Evolutionary conservation across 2,329 filamentous ascomycete genomes (phyloP), one percentile per base, ranked within the genome.

Genomic region (Scopulariopsis brevicaulis): DNA sequence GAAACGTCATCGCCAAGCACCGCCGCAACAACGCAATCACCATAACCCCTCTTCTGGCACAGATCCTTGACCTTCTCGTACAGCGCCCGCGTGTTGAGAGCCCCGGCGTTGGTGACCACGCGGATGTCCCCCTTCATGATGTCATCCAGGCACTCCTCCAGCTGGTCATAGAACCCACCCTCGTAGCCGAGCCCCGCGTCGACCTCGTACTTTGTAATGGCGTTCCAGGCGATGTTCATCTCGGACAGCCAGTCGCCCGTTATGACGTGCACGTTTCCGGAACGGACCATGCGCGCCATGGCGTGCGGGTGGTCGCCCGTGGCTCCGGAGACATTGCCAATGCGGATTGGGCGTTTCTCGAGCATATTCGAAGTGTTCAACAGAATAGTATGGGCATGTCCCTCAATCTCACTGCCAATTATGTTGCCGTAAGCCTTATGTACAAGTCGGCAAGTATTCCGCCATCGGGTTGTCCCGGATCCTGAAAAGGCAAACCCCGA

Each of bases 161-260:
- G 81, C 2, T 80, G 77, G 5, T 68, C 64, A 56, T 70, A 65
- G 62, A 70, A 78, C 59, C 63, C 74, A 58, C 61, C 70, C 65
- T 66, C 67, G 40, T 71, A 72, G 37, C 71, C 71, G 3, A 67
- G 65, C 25, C 71, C 66, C 22, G 60, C 48, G 3, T 60, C 59
- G 7, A n/a, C 40, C 3, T 56, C 57, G 15, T 69, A 63, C 54
- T 70, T 67, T 37, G 65, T 64, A 59, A 70, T 74, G 56, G 68
- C 64, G 61, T 68, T 65, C 68, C 60, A 71, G 58, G 78, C 75
- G 70, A 83, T 80, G 64, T 81, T 83, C 61, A 75, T 74, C 61
- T 74, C 71, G 11, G 71, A 72, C 53, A 73, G 66, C 66, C 71
- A 73, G 63, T 73, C 71, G 22, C 71, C 71, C 1, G 69, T 70